phyloP scores from a whole-genome alignment of 257 asterid genomes.

The Fraxinus americana region DNA sequence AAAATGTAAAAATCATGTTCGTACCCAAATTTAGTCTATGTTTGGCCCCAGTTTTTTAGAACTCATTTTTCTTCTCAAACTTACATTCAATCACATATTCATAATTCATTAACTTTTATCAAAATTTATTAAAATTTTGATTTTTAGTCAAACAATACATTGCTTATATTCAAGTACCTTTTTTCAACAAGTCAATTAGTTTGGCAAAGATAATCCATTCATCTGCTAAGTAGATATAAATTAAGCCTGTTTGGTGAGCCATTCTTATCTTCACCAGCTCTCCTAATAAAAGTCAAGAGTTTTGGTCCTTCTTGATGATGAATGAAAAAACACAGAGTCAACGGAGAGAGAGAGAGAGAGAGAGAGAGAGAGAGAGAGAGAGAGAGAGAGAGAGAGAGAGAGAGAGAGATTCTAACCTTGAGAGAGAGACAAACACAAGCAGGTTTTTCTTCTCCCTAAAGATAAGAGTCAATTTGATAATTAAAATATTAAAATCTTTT shows the following conservation, averaged over 20 bases:
- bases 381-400: conserved; percentile 47
- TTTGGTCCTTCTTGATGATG: conserved; percentile 40
- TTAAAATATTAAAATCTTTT: conserved; percentile 34
- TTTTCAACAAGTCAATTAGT: conserved; percentile 29
- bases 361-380: conserved; percentile 28
- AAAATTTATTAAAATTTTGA: no score
- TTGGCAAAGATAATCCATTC: conserved; percentile 28
- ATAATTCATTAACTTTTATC: no score
- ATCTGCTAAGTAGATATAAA: not conserved
- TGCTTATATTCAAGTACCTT: not conserved
- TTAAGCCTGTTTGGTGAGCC: conserved; percentile 8
- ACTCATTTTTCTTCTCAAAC: no score
- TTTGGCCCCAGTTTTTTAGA: no score
- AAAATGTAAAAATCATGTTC: no score
- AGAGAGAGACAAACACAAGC: conserved; percentile 51
- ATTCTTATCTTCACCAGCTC: conserved; percentile 40
- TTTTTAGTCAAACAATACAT: no score
- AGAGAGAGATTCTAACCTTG: conserved; percentile 38
- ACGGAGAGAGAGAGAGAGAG: conserved; percentile 34
- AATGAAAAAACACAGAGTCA: conserved; percentile 36
- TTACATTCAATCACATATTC: no score
- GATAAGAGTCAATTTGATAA: conserved; percentile 40
- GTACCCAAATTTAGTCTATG: no score
- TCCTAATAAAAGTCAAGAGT: conserved; percentile 15
- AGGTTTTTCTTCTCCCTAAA: conserved; percentile 42